These are phyloP conservation scores for Candida alai DNA, from an alignment of 805 yeast species.

Conservation along the genomic window DNA sequence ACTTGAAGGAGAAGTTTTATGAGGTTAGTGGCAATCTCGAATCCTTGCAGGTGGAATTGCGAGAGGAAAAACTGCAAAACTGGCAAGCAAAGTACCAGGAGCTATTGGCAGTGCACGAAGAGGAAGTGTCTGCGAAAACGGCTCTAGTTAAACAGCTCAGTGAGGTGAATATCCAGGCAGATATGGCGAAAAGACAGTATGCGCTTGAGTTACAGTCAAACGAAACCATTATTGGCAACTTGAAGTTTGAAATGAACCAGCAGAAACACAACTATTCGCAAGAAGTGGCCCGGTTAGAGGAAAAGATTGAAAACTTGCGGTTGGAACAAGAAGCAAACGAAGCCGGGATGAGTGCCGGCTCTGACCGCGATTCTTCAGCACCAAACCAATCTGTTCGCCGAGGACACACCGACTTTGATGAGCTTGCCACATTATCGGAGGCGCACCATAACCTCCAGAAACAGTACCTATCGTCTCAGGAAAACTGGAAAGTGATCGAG, in stretches of 20 bases:
- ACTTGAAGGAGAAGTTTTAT: slow-evolving; percentile 20
- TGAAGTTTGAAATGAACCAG: slow-evolving; percentile 26
- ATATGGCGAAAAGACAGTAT: slow-evolving; percentile 25
- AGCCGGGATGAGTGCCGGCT: not conserved
- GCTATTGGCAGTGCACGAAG: slow-evolving; percentile 19
- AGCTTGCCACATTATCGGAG: slow-evolving; percentile 38
- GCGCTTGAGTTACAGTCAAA: slow-evolving; percentile 33
- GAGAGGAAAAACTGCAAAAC: slow-evolving; percentile 15
- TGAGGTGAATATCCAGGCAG: slow-evolving; percentile 31
- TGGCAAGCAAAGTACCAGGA: slow-evolving; percentile 26
- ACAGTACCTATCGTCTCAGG: slow-evolving; percentile 72
- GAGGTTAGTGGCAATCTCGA: slow-evolving; percentile 13
- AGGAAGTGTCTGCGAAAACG: slow-evolving; percentile 20
- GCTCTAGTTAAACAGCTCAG: slow-evolving; percentile 19
- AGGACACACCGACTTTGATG: slow-evolving; percentile 19
- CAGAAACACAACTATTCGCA: slow-evolving; percentile 30
- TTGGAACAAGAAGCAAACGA: slow-evolving; percentile 48
- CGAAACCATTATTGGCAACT: slow-evolving; percentile 27
- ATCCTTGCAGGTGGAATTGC: slow-evolving; percentile 15
- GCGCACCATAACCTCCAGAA: slow-evolving; percentile 58
- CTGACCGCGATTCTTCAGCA: slow-evolving; percentile 1
- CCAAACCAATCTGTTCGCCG: too few species aligned
- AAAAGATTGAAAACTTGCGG: slow-evolving; percentile 64
- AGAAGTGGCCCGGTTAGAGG: slow-evolving; percentile 61
- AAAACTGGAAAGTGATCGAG: slow-evolving; percentile 82